These are phyloP conservation scores for Naganishia onofrii DNA, from an alignment of 768 basidiomycete species.

Conservation along the genomic window DNA sequence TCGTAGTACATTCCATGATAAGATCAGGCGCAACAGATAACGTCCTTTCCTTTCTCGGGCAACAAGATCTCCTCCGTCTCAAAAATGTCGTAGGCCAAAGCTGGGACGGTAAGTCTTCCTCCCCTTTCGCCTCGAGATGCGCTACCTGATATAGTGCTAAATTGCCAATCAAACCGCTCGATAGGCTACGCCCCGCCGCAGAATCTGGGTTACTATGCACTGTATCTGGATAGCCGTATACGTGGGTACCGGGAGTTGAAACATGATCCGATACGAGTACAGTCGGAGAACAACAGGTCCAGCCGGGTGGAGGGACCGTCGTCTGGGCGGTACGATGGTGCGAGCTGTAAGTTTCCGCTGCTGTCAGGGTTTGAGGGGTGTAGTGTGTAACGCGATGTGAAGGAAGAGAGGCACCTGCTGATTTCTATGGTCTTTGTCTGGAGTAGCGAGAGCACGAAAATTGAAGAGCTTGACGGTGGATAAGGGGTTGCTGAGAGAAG, in stretches of 20 bases:
- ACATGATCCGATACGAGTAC: slow-evolving; percentile 89
- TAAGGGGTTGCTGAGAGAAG: slow-evolving; percentile 89
- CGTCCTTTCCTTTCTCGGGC: slow-evolving; percentile 75
- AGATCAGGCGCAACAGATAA: slow-evolving; percentile 95
- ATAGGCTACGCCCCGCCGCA: slow-evolving; percentile 80
- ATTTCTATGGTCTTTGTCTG: not conserved
- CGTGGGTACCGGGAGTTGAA: slow-evolving; percentile 83
- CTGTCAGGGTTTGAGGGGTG: not conserved
- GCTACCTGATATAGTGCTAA: too few relatives aligned
- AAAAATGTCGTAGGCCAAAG: slow-evolving; percentile 74
- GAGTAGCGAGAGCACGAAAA: slow-evolving; percentile 59
- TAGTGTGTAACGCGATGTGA: not conserved
- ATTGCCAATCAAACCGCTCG: too few relatives aligned
- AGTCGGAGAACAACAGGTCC: slow-evolving; percentile 80
- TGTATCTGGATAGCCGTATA: slow-evolving; percentile 84
- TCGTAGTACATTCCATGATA: slow-evolving; percentile 94
- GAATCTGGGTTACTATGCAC: slow-evolving; percentile 81
- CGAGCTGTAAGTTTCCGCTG: slow-evolving; percentile 31
- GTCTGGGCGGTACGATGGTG: slow-evolving; percentile 26
- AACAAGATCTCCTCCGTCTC: slow-evolving; percentile 71
- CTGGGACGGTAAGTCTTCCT: slow-evolving; percentile 75
- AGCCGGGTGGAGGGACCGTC: slow-evolving; percentile 27
- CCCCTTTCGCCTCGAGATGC: too few relatives aligned
- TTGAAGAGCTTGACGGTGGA: slow-evolving; percentile 89
- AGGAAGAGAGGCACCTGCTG: not conserved